Conservation (phyloP, 2,329 filamentous ascomycete species). For the Pseudogymnoascus sp. region DNA sequence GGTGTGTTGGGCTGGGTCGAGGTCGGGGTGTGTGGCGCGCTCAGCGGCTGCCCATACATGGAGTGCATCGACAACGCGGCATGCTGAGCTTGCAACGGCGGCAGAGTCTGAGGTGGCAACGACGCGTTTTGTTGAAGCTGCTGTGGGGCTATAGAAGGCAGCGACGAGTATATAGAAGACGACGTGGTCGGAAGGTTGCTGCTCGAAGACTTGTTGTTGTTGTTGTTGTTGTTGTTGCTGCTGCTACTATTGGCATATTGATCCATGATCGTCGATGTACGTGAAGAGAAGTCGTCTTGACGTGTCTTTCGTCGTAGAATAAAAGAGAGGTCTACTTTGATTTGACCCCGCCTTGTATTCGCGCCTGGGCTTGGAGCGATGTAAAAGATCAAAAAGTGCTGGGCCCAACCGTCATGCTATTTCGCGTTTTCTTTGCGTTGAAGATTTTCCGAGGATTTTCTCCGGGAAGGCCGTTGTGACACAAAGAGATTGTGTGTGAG, state of each 20-base stretch:
- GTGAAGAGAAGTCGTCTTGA: constrained; percentile 1
- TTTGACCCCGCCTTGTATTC: constrained; percentile 6
- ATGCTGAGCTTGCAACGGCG: constrained; percentile 45
- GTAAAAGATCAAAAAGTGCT: not conserved
- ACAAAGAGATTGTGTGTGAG: not conserved
- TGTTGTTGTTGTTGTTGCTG: not conserved
- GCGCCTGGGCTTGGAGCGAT: constrained; percentile 7
- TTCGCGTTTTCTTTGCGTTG: constrained; percentile 6
- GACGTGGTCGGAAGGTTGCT: constrained; percentile 7
- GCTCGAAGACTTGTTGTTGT: constrained; percentile 10
- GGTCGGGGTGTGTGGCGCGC: constrained; percentile 47
- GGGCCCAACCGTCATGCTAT: constrained; percentile 4
- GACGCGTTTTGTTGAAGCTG: constrained; percentile 35
- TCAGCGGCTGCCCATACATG: constrained; percentile 49
- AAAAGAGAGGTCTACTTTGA: constrained; percentile 4
- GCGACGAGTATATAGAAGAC: constrained; percentile 20
- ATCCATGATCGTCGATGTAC: constrained; percentile 8
- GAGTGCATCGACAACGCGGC: constrained; percentile 42
- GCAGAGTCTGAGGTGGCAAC: constrained; percentile 46
- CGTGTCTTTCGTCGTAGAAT: not conserved
- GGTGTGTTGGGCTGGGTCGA: constrained; percentile 56
- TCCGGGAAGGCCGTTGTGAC: not conserved
- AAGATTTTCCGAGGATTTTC: constrained; percentile 10
- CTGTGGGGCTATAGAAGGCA: constrained; percentile 27
- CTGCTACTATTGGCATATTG: constrained; percentile 8